Evolutionary conservation across 1,284 basidiomycete species (phyloP).

Genomic region (Apiotrichum brassicae): DNA sequence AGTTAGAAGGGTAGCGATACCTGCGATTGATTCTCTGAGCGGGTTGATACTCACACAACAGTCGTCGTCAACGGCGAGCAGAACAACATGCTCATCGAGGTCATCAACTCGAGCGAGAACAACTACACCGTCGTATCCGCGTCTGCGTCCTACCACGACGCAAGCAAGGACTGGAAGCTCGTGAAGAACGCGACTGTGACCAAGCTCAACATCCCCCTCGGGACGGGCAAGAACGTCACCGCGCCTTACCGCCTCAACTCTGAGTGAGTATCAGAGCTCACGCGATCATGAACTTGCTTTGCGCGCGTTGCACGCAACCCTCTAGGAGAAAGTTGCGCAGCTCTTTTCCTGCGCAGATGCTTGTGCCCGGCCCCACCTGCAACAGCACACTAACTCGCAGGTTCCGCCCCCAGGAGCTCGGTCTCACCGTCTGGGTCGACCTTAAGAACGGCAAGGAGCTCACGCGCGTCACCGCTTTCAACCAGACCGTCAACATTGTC

Average conservation of each 20-base stretch:
- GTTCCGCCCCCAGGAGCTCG: constrained; percentile 63
- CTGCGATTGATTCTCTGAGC: too few relatives aligned
- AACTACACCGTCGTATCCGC: constrained; percentile 69
- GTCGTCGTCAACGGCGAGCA: constrained; percentile 81
- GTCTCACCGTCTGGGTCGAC: constrained; percentile 67
- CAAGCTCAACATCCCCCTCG: constrained; percentile 57
- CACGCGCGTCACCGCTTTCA: constrained; percentile 61
- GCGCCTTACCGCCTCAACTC: constrained; percentile 72
- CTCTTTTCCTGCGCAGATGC: neutral
- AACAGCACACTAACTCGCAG: constrained; percentile 34
- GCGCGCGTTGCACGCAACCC: neutral
- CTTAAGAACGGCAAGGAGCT: constrained; percentile 30
- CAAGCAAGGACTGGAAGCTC: constrained; percentile 59
- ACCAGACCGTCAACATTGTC: constrained; percentile 72
- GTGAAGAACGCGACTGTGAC: constrained; percentile 58
- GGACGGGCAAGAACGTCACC: constrained; percentile 60
- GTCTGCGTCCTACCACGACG: constrained; percentile 65
- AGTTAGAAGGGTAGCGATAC: too few relatives aligned
- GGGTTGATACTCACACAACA: constrained; percentile 32
- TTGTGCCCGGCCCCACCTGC: neutral
- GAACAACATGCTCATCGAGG: constrained; percentile 54
- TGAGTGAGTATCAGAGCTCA: constrained; percentile 71
- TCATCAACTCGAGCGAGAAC: constrained; percentile 56
- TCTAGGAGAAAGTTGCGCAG: too few relatives aligned
- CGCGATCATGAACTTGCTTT: neutral